phyloP scores from a whole-genome alignment of 1,139 yeast species.

The Yamadazyma spencermartinsiae region DNA sequence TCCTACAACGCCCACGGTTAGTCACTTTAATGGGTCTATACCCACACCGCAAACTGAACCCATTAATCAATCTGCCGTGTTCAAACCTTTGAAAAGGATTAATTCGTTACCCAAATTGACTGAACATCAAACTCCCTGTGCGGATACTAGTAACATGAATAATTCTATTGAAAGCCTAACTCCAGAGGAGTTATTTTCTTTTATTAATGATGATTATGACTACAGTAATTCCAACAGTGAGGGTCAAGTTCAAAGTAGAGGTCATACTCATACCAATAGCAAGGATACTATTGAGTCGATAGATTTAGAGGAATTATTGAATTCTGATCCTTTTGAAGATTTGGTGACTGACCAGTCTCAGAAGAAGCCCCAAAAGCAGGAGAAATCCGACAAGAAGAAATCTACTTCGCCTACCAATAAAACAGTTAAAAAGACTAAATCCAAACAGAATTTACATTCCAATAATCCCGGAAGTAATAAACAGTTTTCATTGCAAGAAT shows the following conservation, averaged over 20 bases:
- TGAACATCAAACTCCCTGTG: conserved; percentile 6
- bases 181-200: conserved; percentile 16
- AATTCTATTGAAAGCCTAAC: conserved; percentile 19
- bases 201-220: conserved; percentile 7
- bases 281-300: conserved; percentile 4
- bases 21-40: conserved; percentile 4
- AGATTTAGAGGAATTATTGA: conserved; percentile 17
- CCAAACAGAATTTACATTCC: conserved; percentile 4
- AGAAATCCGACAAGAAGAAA: conserved; percentile 4
- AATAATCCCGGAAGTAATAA: conserved; percentile 11
- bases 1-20: background rate
- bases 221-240: conserved; percentile 1
- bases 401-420: background rate
- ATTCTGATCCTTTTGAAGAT: conserved; percentile 16
- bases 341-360: conserved; percentile 1
- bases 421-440: conserved; percentile 2
- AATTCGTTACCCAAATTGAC: conserved; percentile 8
- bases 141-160: conserved; percentile 8
- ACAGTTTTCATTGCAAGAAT: conserved; percentile 27
- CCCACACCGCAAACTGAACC: conserved; percentile 14
- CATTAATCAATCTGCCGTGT: conserved; percentile 2
- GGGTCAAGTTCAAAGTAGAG: background rate
- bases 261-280: conserved; percentile 5
- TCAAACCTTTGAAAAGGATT: conserved; percentile 3
- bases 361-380: background rate